A percentile compares a stretch with the other conserved stretches of the same genome.
These are phyloP conservation scores for Populus hybrid DNA, from an alignment of 441 rosid genomes.

Conservation along the genomic window DNA sequence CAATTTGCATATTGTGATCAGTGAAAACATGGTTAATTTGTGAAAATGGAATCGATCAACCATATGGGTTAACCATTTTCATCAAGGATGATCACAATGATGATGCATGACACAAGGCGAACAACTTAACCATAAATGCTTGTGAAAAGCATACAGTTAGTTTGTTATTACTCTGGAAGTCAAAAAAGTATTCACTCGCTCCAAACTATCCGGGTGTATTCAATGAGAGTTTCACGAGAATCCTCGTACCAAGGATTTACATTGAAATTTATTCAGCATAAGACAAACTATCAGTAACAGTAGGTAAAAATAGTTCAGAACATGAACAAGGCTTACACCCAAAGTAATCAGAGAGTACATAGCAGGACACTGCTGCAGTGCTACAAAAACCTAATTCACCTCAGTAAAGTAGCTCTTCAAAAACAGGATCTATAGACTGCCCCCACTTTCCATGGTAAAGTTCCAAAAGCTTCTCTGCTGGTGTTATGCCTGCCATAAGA, in stretches of 20 bases:
- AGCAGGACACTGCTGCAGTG: not conserved
- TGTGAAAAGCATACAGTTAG: not conserved
- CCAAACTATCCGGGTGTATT: not conserved
- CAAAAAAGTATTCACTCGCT: not conserved
- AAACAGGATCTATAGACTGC: conserved; percentile 81
- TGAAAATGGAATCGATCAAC: not conserved
- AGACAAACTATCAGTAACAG: not conserved
- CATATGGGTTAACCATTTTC: not conserved
- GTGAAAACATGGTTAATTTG: not conserved
- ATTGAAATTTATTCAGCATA: conserved; percentile 24
- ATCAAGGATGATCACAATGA: not conserved
- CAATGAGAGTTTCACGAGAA: conserved; percentile 14
- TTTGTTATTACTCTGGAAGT: not conserved
- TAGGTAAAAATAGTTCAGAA: conserved; percentile 1
- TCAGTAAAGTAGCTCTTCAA: conserved; percentile 77
- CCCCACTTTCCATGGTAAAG: conserved; percentile 89
- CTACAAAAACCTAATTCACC: conserved; percentile 11
- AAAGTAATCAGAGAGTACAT: conserved; percentile 8
- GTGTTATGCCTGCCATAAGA: conserved; percentile 66
- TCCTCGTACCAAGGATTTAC: conserved; percentile 23
- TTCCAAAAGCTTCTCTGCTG: conserved; percentile 90
- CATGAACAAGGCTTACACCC: conserved; percentile 18
- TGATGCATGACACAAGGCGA: not conserved
- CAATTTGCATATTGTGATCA: not conserved
- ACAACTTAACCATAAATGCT: not conserved